Evolutionary conservation across 805 yeast genomes (phyloP), one percentile per base, ranked within the genome.

Genomic region (Barnettozyma sp.): DNA sequence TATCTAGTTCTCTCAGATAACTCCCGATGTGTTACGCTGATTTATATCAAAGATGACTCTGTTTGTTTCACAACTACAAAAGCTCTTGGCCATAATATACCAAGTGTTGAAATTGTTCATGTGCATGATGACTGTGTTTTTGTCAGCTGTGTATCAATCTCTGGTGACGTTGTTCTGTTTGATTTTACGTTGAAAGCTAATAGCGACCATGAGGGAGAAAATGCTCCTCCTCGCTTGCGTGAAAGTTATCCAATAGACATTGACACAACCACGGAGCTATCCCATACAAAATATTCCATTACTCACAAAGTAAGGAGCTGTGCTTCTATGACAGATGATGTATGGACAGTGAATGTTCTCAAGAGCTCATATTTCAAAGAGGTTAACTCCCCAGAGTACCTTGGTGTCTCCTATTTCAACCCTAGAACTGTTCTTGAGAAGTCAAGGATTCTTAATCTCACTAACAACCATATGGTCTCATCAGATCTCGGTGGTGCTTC

Each of bases 1-100:
- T 36, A 71, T 27, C 41, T 78, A 11, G 71, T 60, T 0, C 65
- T 68, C 1, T 69, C 82, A 1, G 82, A 76, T 42, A 79, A 79
- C 45, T 62, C 73, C 4, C 72, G 66, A 36, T 51, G 56, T 6
- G 55, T 76, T 2, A 59, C 70, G 0, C 39, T 73, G 6, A 62
- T 71, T 35, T 58, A 61, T 33, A 58, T 59, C 36, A 35, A 37
- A 13, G 45, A 45, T 11, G 39, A 33, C 4, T 24, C 24, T 0
- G 36, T 49, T 9, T 40, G 41, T 16, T 58, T 52, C 27, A 53
- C 63, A 4, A 58, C 53, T 22, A 55, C 74, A 2, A 69, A 65
- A 26, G 63, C 61, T 28, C 41, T 79, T 13, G 47, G 63, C 7
- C 78, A 75, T 45, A 79, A 80, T 46, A 64, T 79, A 9, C 75